Evolutionary conservation across 179 eudicot species (phyloP).

Genomic region (Sideroxylon spinosum): DNA sequence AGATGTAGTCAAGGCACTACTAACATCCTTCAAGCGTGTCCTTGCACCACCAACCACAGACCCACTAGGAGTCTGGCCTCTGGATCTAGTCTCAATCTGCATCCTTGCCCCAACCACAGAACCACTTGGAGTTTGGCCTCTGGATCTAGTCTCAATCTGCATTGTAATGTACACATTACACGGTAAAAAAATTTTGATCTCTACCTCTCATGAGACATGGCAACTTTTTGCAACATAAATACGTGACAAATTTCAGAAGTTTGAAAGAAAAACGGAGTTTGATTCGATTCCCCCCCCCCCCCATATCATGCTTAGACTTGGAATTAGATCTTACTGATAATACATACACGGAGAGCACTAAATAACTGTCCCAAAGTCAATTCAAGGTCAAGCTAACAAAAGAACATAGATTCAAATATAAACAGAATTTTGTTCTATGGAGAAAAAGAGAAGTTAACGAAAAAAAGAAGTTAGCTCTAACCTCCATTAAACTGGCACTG

Average conservation of each 20-base stretch:
- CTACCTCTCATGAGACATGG: not conserved
- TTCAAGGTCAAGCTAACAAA: not conserved
- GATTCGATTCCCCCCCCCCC: too few species aligned
- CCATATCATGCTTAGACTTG: constrained; percentile 1
- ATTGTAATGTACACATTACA: not conserved
- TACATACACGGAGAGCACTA: too few species aligned
- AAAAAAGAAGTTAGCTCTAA: constrained; percentile 20
- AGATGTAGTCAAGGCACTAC: constrained; percentile 79
- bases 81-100: constrained; percentile 48
- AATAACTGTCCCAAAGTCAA: not conserved
- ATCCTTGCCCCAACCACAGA: constrained; percentile 34
- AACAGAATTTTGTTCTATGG: not conserved
- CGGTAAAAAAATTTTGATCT: not conserved
- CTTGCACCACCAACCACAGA: constrained; percentile 36
- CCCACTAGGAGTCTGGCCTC: constrained; percentile 38
- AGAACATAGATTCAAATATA: not conserved
- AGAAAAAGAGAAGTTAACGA: too few species aligned
- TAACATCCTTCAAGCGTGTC: constrained; percentile 73
- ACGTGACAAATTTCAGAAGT: not conserved
- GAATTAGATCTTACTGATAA: not conserved
- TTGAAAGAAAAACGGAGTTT: not conserved
- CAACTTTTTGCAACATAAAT: constrained; percentile 1
- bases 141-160: constrained; percentile 60
- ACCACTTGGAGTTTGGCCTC: constrained; percentile 38
- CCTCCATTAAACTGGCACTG: constrained; percentile 90